Conservation (phyloP, 2,329 filamentous ascomycete genomes). For the Trichoderma cornu-damae region DNA sequence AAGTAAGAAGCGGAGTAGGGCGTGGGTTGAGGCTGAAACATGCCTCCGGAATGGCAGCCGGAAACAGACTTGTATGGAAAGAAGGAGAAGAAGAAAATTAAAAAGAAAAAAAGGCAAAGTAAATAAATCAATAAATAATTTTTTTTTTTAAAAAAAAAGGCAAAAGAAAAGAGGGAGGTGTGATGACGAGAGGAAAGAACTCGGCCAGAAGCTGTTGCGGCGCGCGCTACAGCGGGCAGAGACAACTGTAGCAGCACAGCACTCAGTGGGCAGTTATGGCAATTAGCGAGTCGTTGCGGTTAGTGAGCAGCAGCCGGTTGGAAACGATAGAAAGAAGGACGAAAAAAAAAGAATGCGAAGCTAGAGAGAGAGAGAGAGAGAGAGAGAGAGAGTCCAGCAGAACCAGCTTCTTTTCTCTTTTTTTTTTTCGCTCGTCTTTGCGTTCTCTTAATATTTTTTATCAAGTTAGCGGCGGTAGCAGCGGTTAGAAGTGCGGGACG, state of each 20-base stretch:
- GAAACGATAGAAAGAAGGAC: not conserved
- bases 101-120: not conserved
- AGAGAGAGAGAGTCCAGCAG: not conserved
- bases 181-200: too few relatives aligned
- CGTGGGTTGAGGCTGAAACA: slow-evolving; percentile 53
- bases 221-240: too few relatives aligned
- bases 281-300: too few relatives aligned
- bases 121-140: too few relatives aligned
- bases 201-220: too few relatives aligned
- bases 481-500: slow-evolving; percentile 5
- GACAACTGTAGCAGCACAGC: not conserved
- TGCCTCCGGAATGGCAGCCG: slow-evolving; percentile 30
- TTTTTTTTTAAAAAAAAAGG: too few relatives aligned
- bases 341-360: not conserved
- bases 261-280: not conserved
- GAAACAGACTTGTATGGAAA: not conserved
- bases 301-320: not conserved
- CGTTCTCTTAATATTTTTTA: not conserved
- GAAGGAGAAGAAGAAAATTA: not conserved
- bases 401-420: not conserved
- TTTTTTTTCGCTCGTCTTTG: not conserved
- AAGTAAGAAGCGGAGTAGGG: slow-evolving; percentile 43
- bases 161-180: too few relatives aligned
- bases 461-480: slow-evolving; percentile 19
- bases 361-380: not conserved